These are phyloP conservation scores for Geosmithia putterillii DNA, from an alignment of 2,329 filamentous ascomycete genomes.

Conservation along the genomic window DNA sequence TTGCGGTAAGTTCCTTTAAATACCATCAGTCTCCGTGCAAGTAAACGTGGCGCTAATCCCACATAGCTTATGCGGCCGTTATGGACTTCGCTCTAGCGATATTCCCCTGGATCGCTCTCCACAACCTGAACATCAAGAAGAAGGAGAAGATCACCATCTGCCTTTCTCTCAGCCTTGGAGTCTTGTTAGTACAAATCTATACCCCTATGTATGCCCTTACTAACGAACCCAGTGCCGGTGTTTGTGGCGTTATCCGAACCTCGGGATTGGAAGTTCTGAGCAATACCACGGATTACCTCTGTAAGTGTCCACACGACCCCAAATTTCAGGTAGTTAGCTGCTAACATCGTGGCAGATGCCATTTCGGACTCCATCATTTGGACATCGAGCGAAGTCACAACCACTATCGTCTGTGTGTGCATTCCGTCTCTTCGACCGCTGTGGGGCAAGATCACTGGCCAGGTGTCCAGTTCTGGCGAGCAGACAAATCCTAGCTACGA, in stretches of 20 bases:
- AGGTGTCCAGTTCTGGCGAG: conserved; percentile 6
- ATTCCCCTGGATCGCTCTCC: conserved; percentile 1
- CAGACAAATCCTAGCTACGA: not conserved
- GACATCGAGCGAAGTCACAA: conserved; percentile 1
- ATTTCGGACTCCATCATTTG: not conserved
- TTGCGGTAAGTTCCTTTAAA: not conserved
- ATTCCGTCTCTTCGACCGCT: not conserved
- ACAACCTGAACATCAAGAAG: conserved; percentile 1
- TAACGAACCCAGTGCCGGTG: not conserved
- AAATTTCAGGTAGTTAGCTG: not conserved
- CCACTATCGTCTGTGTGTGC: conserved; percentile 3
- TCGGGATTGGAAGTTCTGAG: not conserved
- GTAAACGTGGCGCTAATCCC: not conserved
- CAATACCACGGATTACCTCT: not conserved
- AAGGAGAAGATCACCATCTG: conserved; percentile 1
- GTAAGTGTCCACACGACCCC: not conserved
- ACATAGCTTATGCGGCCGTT: not conserved
- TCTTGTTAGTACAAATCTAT: not conserved
- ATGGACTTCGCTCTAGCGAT: not conserved
- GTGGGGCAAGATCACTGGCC: conserved; percentile 5
- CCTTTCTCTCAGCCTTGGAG: conserved; percentile 1
- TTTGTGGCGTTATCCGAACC: conserved; percentile 1
- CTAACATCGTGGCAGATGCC: not conserved
- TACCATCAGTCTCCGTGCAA: not conserved
- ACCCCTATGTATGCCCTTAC: not conserved